phyloP scores from a whole-genome alignment of 306 rosid genomes.

The Ormosia emarginata region DNA sequence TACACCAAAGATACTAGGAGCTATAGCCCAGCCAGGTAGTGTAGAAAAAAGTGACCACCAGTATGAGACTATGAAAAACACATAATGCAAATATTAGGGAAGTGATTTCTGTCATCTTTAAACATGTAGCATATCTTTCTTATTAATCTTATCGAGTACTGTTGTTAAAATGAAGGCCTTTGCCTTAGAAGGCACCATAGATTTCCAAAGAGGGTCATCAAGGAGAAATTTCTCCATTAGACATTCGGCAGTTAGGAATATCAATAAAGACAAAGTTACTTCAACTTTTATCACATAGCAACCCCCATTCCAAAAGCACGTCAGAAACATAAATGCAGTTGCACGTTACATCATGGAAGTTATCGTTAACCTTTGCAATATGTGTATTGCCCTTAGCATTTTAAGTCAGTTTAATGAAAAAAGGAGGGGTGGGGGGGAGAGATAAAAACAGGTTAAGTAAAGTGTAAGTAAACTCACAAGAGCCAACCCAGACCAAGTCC shows the following conservation, averaged over 20 bases:
- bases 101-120: no score
- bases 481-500: slow-evolving; percentile 81
- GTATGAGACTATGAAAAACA: no score
- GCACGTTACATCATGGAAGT: neutral
- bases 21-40: no score
- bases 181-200: no score
- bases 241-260: neutral
- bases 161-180: no score
- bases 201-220: no score
- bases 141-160: no score
- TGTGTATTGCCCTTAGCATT: neutral
- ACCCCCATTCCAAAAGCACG: neutral
- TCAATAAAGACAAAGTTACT: neutral
- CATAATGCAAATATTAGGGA: no score
- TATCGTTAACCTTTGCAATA: neutral
- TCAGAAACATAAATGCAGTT: neutral
- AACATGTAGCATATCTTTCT: no score
- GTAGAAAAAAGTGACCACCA: no score
- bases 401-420: neutral
- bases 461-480: slow-evolving; percentile 49
- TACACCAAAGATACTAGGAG: no score
- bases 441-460: neutral
- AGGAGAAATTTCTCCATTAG: neutral
- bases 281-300: neutral
- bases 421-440: neutral